Base-by-base conservation (phyloP, 805 yeast species). In the Lipomyces sp. region DNA sequence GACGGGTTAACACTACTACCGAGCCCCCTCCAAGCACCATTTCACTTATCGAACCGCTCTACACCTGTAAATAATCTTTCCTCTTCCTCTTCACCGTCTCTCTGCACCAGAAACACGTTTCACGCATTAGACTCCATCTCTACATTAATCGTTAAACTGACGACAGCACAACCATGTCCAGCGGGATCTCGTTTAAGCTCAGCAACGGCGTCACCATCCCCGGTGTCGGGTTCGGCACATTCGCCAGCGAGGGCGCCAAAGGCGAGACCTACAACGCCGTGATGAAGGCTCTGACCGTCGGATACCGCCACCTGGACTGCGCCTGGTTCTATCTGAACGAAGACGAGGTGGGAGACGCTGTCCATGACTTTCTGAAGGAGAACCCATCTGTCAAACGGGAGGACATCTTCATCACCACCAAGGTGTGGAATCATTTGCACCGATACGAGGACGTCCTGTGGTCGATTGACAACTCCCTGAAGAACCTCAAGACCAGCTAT, bases 141-240 rank as follows among this genome's bases (percentile, higher is more conserved):
- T 50, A 50, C 54, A 50, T 50, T 32, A 50, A 50, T 50, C 54
- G 54, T 50, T 50, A 50, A 50, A 50, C 54, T 32, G 54, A 50
- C 32, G 32, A 50, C 54, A 50, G 54, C 54, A 24, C 45, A 24
- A 55, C 30, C 58, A 55, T 55, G 58, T 55, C 58, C 42, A 33
- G 37, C 18, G 58, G 58, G 42, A 33, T 33, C 42, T 32, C 37
- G 30, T 55, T 55, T 35, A 55, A 33, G 24, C 58, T 55, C 58
- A 88, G 88, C 82, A 84, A 84, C 67, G 93, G 94, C 29, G 80
- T 78, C 48, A 70, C 74, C 53, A 86, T 90, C 66, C 93, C 93
- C 53, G 82, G 80, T 15, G 80, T 90, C 51, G 92, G 90, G 2
- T 82, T 89, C 59, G 94, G 95, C 57, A 88, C 94, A 39, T 89